Conservation (phyloP, 441 rosid species). For the Euphorbia celastroides region DNA sequence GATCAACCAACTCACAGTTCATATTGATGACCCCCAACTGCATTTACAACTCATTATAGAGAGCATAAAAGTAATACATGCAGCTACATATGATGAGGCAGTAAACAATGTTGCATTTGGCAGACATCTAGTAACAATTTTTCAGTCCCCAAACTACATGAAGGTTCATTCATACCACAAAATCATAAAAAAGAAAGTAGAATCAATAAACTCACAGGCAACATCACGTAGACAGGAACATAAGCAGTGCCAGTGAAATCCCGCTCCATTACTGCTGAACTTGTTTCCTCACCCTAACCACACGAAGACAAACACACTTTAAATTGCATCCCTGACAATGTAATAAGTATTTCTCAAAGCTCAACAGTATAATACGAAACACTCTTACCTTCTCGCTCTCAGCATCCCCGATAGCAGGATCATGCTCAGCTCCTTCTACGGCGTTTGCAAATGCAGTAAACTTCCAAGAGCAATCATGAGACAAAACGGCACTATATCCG, state of each 20-base stretch:
- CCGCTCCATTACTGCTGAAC: slow-evolving; percentile 49
- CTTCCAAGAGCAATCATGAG: slow-evolving; percentile 21
- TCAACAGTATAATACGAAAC: neutral
- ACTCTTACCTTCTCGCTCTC: slow-evolving; percentile 29
- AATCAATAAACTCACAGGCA: slow-evolving; percentile 56
- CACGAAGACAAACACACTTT: neutral
- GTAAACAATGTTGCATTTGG: neutral
- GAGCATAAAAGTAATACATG: neutral
- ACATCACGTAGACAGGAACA: slow-evolving; percentile 88
- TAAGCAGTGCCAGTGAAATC: slow-evolving; percentile 79
- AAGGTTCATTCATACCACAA: neutral
- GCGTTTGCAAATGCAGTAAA: slow-evolving; percentile 23
- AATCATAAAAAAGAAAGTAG: neutral
- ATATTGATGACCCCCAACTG: slow-evolving; percentile 80
- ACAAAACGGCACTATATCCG: slow-evolving; percentile 19
- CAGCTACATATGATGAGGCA: neutral
- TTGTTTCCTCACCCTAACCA: slow-evolving; percentile 43
- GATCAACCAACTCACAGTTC: slow-evolving; percentile 88
- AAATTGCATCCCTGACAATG: neutral
- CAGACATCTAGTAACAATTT: neutral
- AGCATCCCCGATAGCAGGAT: slow-evolving; percentile 26
- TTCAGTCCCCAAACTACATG: neutral
- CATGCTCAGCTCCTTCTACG: slow-evolving; percentile 26
- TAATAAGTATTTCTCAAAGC: neutral
- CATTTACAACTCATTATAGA: neutral